Evolutionary conservation across 768 basidiomycete species (phyloP).

Genomic region (Pleurotus ostreatus): DNA sequence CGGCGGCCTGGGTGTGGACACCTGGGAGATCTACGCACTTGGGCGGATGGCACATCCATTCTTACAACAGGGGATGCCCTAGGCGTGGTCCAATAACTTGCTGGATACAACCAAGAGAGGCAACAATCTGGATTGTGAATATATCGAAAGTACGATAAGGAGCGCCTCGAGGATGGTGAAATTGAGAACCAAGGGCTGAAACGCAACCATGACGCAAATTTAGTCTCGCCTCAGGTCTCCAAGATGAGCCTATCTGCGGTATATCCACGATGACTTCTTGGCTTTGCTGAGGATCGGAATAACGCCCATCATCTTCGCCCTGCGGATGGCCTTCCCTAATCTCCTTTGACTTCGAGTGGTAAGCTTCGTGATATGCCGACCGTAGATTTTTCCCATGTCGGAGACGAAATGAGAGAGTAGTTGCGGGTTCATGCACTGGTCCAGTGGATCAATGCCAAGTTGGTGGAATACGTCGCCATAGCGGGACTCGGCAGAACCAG

Average conservation of each 20-base stretch:
- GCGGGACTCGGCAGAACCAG: constrained; percentile 48
- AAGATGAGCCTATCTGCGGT: constrained; percentile 8
- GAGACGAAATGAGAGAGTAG: constrained; percentile 59
- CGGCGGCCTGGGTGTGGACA: too few relatives aligned
- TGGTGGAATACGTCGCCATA: constrained; percentile 67
- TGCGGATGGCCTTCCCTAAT: constrained; percentile 79
- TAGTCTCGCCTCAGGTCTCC: too few relatives aligned
- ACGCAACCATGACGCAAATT: neutral
- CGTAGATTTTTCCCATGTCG: constrained; percentile 77
- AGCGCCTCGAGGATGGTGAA: too few relatives aligned
- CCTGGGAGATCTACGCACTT: too few relatives aligned
- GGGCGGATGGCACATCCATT: too few relatives aligned
- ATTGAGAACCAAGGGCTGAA: too few relatives aligned
- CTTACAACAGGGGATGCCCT: too few relatives aligned
- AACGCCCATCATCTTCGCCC: constrained; percentile 90
- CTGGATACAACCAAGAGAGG: too few relatives aligned
- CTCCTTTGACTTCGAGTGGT: constrained; percentile 77
- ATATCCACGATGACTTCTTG: constrained; percentile 2
- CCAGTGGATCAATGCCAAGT: constrained; percentile 68
- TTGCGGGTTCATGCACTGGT: constrained; percentile 56
- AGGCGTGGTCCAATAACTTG: too few relatives aligned
- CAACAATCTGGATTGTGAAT: too few relatives aligned
- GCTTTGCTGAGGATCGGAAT: constrained; percentile 54
- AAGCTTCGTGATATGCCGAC: constrained; percentile 64
- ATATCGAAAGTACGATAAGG: too few relatives aligned